A percentile compares a stretch with the other conserved stretches of the same genome.
phyloP scores from a whole-genome alignment of 2,329 filamentous ascomycete species.

The Verticillium longisporum region DNA sequence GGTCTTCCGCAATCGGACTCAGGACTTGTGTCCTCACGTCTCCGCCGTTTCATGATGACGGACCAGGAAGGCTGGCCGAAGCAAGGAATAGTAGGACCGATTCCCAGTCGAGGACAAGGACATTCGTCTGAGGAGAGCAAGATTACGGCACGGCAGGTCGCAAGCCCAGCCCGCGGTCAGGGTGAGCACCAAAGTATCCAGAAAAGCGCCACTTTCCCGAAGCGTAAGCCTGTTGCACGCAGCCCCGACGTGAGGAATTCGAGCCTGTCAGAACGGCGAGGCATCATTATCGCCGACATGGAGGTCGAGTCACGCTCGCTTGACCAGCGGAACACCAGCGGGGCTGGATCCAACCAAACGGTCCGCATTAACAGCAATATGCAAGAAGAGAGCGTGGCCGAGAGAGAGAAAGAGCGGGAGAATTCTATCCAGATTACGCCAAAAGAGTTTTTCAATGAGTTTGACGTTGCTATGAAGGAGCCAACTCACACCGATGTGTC shows the following conservation, averaged over 20 bases:
- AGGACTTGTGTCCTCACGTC: background rate
- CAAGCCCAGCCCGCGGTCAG: background rate
- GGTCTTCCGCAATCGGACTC: background rate
- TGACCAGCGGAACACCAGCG: background rate
- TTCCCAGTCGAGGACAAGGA: background rate
- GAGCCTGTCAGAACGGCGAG: background rate
- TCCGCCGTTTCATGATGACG: background rate
- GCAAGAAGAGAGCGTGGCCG: constrained; percentile 11
- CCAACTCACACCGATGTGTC: background rate
- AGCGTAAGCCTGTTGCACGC: background rate
- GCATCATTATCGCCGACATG: background rate
- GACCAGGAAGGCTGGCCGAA: background rate
- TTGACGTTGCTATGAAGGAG: background rate
- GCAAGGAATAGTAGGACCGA: background rate
- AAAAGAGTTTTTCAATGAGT: constrained; percentile 1
- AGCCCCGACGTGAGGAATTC: background rate
- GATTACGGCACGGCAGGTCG: background rate
- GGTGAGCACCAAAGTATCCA: background rate
- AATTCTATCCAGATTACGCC: constrained; percentile 6
- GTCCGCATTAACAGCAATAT: background rate
- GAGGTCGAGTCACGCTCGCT: background rate
- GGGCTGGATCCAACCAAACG: background rate
- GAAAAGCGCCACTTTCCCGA: background rate
- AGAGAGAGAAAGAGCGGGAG: constrained; percentile 1
- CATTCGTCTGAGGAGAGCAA: background rate